A percentile compares a stretch with the other conserved stretches of the same genome.
phyloP scores from a whole-genome alignment of 768 basidiomycete species.

The Amanita pseudoporphyria region DNA sequence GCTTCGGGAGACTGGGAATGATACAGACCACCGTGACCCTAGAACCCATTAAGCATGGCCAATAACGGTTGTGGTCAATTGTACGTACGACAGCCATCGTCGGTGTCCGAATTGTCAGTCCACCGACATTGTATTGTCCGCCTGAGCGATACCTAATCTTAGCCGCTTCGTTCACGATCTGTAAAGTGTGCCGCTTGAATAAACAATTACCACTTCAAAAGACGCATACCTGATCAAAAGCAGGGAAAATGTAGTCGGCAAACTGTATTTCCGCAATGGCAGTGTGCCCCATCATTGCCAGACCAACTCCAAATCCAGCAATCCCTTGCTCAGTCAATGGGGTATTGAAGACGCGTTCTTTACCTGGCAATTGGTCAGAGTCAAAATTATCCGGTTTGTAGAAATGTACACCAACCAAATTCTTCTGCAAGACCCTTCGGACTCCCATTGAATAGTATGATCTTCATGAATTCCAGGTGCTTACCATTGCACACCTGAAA shows the following conservation, averaged over 20 bases:
- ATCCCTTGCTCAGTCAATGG: constrained; percentile 91
- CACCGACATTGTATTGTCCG: constrained; percentile 74
- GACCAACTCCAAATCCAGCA: constrained; percentile 87
- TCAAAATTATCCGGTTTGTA: background rate
- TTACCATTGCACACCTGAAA: constrained; percentile 86
- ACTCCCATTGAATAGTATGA: constrained; percentile 2
- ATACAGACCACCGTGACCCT: constrained; percentile 83
- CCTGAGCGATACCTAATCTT: constrained; percentile 89
- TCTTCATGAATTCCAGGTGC: constrained; percentile 11
- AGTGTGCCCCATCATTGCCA: constrained; percentile 89
- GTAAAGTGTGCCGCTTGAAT: background rate
- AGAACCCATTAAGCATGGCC: constrained; percentile 1
- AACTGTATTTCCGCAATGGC: constrained; percentile 94
- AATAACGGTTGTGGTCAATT: background rate
- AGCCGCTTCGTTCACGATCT: constrained; percentile 94
- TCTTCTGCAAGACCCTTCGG: constrained; percentile 84
- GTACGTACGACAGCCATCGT: constrained; percentile 75
- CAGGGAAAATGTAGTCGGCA: constrained; percentile 86
- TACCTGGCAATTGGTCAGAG: constrained; percentile 35
- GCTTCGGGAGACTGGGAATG: constrained; percentile 95
- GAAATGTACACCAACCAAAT: constrained; percentile 49
- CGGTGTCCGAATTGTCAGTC: constrained; percentile 74
- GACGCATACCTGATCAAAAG: constrained; percentile 74
- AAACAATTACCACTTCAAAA: background rate
- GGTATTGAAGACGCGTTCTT: constrained; percentile 92